Base-by-base conservation (phyloP, 768 basidiomycete species). In the Pisolithus tinctorius region DNA sequence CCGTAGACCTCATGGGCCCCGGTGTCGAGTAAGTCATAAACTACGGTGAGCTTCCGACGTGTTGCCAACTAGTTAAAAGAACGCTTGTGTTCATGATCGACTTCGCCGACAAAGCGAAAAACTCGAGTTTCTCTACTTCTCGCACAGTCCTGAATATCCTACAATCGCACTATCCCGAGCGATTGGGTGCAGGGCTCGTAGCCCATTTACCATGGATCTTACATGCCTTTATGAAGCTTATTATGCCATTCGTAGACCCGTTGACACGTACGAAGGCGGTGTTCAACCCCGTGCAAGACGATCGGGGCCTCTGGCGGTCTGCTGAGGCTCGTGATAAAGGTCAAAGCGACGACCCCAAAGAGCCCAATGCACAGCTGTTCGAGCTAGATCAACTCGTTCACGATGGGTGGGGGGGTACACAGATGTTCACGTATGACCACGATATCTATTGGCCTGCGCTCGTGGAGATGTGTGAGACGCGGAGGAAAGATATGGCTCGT, bases 161-260 rank as follows among this genome's bases (percentile, higher is more conserved):
- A 13, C 89, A 91, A 60, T 77, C 81, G 23, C 88, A 93, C 62
- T 93, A 91, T 59, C 90, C 90, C 0, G 93, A 95, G 64, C 82
- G 93, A 4, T 81, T 95, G 31, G 90, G 88, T 25, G 63, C 73
- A 11, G 79, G 89, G 1, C 67, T 90, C 40, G 80, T 92, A 60
- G 74, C 84, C 52, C 88, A 93, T 59, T 76, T 93, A n/a, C 91
- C 92, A 4, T 92, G 82, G 71, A 63, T 89, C 46, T 62, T 92
- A 47, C 80, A 79, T 50, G 74, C 80, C 0, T 91, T 92, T 69
- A 85, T 81, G 74, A 88, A 84, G 57, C 66, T 90, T 57, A 83
- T 92, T 60, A 79, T 71, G 57, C 87, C 90, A 1, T 84, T 93
- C 62, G 79, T 93, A 47, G 92, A 94, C 68, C 88, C 92, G 2